phyloP scores from a whole-genome alignment of 1,284 basidiomycete genomes.

The Ustilago tritici region DNA sequence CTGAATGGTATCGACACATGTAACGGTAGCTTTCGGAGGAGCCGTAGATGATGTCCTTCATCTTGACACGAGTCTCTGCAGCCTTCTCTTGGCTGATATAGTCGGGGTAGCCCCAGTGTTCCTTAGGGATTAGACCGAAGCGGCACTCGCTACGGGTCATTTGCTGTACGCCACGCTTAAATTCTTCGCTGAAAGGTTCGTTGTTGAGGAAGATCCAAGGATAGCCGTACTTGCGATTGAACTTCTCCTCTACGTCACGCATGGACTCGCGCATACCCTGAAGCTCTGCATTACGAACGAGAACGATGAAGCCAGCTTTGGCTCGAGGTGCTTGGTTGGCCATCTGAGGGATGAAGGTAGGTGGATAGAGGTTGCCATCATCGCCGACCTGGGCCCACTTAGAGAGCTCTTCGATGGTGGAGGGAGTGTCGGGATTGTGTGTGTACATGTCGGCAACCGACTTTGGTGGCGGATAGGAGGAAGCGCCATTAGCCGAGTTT shows the following conservation, averaged over 20 bases:
- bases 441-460: slow-evolving; percentile 60
- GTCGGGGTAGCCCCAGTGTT: slow-evolving; percentile 87
- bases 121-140: slow-evolving; percentile 84
- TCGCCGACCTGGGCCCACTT: slow-evolving; percentile 58
- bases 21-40: slow-evolving; percentile 76
- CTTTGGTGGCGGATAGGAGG: slow-evolving; percentile 29
- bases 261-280: slow-evolving; percentile 63
- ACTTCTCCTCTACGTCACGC: slow-evolving; percentile 63
- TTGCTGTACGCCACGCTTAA: slow-evolving; percentile 67
- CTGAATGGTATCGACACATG: slow-evolving; percentile 90
- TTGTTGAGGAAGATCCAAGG: slow-evolving; percentile 71
- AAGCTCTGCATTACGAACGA: slow-evolving; percentile 69
- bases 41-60: slow-evolving; percentile 87
- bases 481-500: slow-evolving; percentile 10
- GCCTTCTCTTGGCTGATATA: slow-evolving; percentile 77
- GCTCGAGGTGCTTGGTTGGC: slow-evolving; percentile 63
- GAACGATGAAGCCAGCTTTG: slow-evolving; percentile 69
- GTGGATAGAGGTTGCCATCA: slow-evolving; percentile 67
- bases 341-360: slow-evolving; percentile 59
- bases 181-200: slow-evolving; percentile 70
- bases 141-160: slow-evolving; percentile 66
- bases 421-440: slow-evolving; percentile 51
- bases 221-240: slow-evolving; percentile 69
- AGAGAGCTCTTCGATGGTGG: slow-evolving; percentile 58
- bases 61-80: slow-evolving; percentile 75